These are phyloP conservation scores for Artemisia princeps DNA, from an alignment of 140 eudicot species.

Conservation along the genomic window DNA sequence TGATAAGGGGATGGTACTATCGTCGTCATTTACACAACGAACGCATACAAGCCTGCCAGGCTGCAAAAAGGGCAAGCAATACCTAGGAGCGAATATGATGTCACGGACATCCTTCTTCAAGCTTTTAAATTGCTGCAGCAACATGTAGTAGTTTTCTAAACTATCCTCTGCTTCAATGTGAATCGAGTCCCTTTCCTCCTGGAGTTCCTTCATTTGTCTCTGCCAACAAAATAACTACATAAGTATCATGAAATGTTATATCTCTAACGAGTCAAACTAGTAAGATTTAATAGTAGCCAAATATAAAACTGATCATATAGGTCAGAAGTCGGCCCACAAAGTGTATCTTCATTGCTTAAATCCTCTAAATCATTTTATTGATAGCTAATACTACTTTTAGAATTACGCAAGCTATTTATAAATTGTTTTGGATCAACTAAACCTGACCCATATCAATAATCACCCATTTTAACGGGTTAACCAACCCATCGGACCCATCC, in stretches of 20 bases:
- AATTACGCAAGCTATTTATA: background rate
- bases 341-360: background rate
- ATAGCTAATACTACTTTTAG: background rate
- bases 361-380: background rate
- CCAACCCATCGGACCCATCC: background rate
- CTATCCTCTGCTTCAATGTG: conserved; percentile 82
- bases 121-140: conserved; percentile 63
- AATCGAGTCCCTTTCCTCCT: conserved; percentile 78
- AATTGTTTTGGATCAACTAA: conserved; percentile 3
- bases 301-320: background rate
- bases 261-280: background rate
- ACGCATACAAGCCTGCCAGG: conserved; percentile 93
- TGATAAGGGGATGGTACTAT: conserved; percentile 53
- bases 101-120: conserved; percentile 83
- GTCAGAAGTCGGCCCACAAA: background rate
- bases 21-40: conserved; percentile 43
- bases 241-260: background rate
- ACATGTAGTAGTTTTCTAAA: conserved; percentile 71
- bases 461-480: conserved; percentile 3
- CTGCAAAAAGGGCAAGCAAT: conserved; percentile 92
- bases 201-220: conserved; percentile 79
- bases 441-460: background rate
- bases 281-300: background rate
- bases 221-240: conserved; percentile 25
- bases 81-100: conserved; percentile 64